phyloP scores from a whole-genome alignment of 2,329 filamentous ascomycete genomes.

The Diplodia mutila region DNA sequence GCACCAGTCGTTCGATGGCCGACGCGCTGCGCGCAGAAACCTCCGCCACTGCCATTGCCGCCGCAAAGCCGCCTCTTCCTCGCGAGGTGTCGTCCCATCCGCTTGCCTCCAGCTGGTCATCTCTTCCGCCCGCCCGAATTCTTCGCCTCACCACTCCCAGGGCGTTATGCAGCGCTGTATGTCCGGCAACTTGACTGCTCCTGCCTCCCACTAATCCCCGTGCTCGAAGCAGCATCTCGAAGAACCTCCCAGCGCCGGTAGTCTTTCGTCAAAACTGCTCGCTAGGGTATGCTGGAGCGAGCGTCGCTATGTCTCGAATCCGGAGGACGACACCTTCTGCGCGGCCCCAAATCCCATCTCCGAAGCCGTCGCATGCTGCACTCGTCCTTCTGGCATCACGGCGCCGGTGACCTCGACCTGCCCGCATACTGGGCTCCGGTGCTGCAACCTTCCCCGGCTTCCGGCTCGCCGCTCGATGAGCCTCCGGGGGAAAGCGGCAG shows the following conservation, averaged over 20 bases:
- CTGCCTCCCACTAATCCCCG: conserved; percentile 3
- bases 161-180: conserved; percentile 24
- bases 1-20: neutral
- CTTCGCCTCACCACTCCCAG: neutral
- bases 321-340: conserved; percentile 57
- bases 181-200: neutral
- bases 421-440: conserved; percentile 37
- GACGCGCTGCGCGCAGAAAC: conserved; percentile 9
- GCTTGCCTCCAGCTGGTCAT: neutral
- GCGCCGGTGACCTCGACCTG: conserved; percentile 52
- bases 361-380: conserved; percentile 56
- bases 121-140: neutral
- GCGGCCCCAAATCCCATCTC: conserved; percentile 43
- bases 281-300: conserved; percentile 60
- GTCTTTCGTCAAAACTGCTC: conserved; percentile 15
- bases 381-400: conserved; percentile 61
- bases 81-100: neutral
- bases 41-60: conserved; percentile 22
- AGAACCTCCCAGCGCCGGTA: neutral
- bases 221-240: neutral
- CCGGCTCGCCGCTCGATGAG: neutral
- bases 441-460: conserved; percentile 17
- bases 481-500: conserved; percentile 13
- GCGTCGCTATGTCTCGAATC: conserved; percentile 62
- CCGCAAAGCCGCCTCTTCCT: neutral